Percentiles rank a stretch among this genome's conserved stretches.
Evolutionary conservation across 1,284 basidiomycete species (phyloP).

Genomic region (Coriolopsis trogii): DNA sequence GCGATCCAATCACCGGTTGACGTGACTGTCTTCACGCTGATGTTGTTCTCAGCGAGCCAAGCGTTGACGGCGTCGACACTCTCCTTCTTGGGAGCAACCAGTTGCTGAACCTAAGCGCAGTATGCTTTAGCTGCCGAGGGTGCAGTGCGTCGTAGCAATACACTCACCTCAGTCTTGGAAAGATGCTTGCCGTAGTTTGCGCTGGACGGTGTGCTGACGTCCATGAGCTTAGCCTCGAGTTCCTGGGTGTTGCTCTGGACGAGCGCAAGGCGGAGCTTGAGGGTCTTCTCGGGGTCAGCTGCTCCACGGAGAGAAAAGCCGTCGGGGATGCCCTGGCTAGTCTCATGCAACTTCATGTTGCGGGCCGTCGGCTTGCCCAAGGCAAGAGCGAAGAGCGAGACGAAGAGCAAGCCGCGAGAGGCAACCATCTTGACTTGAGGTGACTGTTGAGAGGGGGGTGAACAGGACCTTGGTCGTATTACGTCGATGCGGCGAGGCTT

Average conservation of each 20-base stretch:
- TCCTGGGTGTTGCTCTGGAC: constrained; percentile 37
- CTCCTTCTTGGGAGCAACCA: constrained; percentile 39
- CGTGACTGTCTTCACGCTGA: constrained; percentile 35
- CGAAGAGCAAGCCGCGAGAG: constrained; percentile 22
- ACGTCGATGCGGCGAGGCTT: background rate
- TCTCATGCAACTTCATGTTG: constrained; percentile 35
- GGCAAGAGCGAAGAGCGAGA: constrained; percentile 29
- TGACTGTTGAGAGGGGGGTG: constrained; percentile 1
- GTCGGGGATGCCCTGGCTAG: constrained; percentile 27
- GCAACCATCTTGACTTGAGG: constrained; percentile 25
- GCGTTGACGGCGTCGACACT: constrained; percentile 39
- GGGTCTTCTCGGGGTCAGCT: constrained; percentile 29
- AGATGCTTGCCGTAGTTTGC: constrained; percentile 37
- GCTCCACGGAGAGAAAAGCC: constrained; percentile 34
- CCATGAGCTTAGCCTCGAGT: constrained; percentile 39
- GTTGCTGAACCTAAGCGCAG: constrained; percentile 38
- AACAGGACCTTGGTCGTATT: background rate
- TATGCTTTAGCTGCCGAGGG: too few relatives aligned
- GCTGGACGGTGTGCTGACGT: constrained; percentile 39
- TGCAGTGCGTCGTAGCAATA: too few relatives aligned
- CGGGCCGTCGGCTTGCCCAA: constrained; percentile 30
- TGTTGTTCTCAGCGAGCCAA: constrained; percentile 41
- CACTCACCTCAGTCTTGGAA: constrained; percentile 39
- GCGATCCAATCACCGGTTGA: constrained; percentile 45
- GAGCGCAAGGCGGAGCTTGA: constrained; percentile 40